phyloP scores from a whole-genome alignment of 1,284 basidiomycete genomes.

The Paramarasmius palmivorus region DNA sequence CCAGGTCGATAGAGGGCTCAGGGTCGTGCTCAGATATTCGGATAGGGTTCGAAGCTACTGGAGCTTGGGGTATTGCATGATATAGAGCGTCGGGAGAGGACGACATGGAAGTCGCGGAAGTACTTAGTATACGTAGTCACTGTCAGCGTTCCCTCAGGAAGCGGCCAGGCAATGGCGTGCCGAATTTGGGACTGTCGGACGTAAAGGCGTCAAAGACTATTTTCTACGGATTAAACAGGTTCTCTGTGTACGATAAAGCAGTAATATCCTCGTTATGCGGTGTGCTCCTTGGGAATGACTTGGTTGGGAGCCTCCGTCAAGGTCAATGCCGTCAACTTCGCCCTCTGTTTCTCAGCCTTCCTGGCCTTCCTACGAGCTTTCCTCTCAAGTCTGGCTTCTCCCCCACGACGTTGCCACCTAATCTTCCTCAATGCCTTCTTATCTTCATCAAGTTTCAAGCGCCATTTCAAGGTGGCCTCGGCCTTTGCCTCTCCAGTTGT shows the following conservation, averaged over 20 bases:
- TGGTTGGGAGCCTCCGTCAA: conserved; percentile 68
- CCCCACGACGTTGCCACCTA: conserved; percentile 52
- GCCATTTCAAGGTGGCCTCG: conserved; percentile 75
- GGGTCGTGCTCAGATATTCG: conserved; percentile 29
- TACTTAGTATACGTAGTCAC: too few species aligned
- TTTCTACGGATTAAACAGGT: not conserved
- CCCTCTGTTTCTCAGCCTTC: conserved; percentile 62
- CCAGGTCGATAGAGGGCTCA: conserved; percentile 13
- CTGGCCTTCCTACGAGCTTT: conserved; percentile 43
- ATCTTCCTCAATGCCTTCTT: conserved; percentile 59
- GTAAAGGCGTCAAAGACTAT: not conserved
- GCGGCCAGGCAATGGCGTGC: too few species aligned
- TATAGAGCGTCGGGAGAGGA: conserved; percentile 37
- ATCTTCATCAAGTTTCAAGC: conserved; percentile 56
- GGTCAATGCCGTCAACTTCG: conserved; percentile 61
- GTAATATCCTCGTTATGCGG: not conserved
- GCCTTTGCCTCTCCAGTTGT: conserved; percentile 59
- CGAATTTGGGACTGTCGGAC: not conserved
- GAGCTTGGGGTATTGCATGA: conserved; percentile 36
- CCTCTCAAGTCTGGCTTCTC: conserved; percentile 43
- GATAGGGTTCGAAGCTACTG: conserved; percentile 26
- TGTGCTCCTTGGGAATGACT: conserved; percentile 46
- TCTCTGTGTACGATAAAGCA: not conserved
- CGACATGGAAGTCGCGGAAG: conserved; percentile 20
- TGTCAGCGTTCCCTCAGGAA: too few species aligned